These are phyloP conservation scores for Prunus mume DNA, from an alignment of 306 rosid genomes.

Conservation along the genomic window DNA sequence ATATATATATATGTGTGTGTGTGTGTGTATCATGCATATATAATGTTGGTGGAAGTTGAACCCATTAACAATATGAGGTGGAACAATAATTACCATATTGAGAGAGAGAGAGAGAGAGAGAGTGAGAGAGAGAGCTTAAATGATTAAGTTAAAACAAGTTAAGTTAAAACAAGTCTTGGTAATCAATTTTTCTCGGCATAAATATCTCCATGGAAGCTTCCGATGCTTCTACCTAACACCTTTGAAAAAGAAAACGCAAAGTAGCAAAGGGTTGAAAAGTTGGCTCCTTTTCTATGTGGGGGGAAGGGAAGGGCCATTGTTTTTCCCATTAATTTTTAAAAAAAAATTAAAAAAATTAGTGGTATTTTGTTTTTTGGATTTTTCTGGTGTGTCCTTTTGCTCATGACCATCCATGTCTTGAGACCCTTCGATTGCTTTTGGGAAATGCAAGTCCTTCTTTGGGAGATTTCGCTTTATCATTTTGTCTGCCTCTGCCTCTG, in stretches of 20 bases:
- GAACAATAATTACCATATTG: slow-evolving; percentile 29
- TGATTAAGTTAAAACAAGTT: no score
- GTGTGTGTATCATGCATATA: slow-evolving; percentile 3
- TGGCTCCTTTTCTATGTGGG: slow-evolving; percentile 1
- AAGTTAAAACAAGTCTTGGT: no score
- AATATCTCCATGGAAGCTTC: slow-evolving; percentile 49
- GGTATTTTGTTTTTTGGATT: slow-evolving; percentile 11
- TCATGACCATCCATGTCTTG: slow-evolving; percentile 18
- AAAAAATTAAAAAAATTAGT: no score
- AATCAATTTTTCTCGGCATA: not conserved
- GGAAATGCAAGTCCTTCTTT: slow-evolving; percentile 17
- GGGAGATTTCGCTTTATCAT: slow-evolving; percentile 14
- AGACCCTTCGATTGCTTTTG: slow-evolving; percentile 16
- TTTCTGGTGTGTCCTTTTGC: slow-evolving; percentile 17
- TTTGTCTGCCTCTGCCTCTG: not conserved
- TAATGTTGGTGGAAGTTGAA: slow-evolving; percentile 43
- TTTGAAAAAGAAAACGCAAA: slow-evolving; percentile 37
- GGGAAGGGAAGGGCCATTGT: slow-evolving; percentile 21
- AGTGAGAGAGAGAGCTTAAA: no score
- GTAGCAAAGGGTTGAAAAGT: slow-evolving; percentile 29
- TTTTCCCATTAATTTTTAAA: not conserved
- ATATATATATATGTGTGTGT: not conserved
- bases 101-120: no score
- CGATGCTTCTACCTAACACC: slow-evolving; percentile 46
- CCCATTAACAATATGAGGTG: slow-evolving; percentile 24